Percentiles rank a stretch among this genome's conserved stretches.
phyloP scores from a whole-genome alignment of 805 yeast species.

The Clavispora phyllophila region DNA sequence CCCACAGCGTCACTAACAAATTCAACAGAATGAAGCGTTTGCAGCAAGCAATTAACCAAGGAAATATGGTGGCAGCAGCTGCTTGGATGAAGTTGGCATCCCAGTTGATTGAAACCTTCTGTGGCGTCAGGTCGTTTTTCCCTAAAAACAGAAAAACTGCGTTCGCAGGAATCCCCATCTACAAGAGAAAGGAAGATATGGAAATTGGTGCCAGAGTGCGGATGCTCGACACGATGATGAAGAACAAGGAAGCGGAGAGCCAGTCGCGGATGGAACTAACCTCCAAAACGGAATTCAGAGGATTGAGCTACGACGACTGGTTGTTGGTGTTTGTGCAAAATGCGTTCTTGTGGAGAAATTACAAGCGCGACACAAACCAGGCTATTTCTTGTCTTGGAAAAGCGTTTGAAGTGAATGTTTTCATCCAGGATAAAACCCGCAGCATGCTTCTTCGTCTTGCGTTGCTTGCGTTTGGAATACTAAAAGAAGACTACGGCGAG shows the following conservation, averaged over 20 bases:
- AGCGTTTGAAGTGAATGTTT: constrained; percentile 75
- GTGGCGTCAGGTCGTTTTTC: constrained; percentile 71
- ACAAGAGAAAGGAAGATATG: constrained; percentile 56
- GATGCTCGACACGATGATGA: constrained; percentile 60
- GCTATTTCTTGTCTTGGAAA: constrained; percentile 54
- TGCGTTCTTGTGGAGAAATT: constrained; percentile 60
- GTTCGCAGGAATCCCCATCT: constrained; percentile 62
- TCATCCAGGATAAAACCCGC: constrained; percentile 58
- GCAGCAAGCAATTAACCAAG: constrained; percentile 25
- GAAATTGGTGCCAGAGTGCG: constrained; percentile 71
- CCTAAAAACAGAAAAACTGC: constrained; percentile 67
- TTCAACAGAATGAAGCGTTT: constrained; percentile 52
- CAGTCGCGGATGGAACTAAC: constrained; percentile 33
- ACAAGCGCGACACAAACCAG: constrained; percentile 57
- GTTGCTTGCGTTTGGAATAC: constrained; percentile 53
- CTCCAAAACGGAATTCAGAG: constrained; percentile 62
- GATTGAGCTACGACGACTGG: constrained; percentile 77
- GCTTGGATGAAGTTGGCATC: constrained; percentile 84
- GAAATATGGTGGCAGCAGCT: constrained; percentile 55
- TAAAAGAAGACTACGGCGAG: constrained; percentile 45
- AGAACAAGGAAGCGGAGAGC: constrained; percentile 41
- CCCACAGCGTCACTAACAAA: constrained; percentile 51
- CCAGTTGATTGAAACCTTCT: constrained; percentile 78
- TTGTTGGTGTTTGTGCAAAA: constrained; percentile 77
- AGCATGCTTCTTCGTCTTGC: constrained; percentile 60